Conservation (phyloP, 2,329 filamentous ascomycete species). For the Xylariaceae sp. region DNA sequence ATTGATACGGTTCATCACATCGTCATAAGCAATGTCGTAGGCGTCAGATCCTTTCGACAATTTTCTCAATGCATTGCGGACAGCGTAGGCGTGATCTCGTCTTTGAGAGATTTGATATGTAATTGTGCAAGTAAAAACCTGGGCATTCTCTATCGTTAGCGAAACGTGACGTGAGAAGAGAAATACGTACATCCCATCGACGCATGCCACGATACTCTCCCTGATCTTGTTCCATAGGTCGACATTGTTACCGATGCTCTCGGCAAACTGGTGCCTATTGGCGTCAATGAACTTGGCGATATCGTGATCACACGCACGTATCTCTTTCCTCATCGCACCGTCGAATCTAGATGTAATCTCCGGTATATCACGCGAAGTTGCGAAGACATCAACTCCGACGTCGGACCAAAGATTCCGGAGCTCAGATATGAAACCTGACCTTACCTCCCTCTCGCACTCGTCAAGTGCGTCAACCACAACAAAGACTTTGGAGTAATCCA, state of each 20-base stretch:
- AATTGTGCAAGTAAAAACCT: slow-evolving; percentile 40
- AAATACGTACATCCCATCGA: slow-evolving; percentile 32
- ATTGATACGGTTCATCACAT: slow-evolving; percentile 40
- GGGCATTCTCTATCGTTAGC: slow-evolving; percentile 7
- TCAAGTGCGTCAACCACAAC: slow-evolving; percentile 24
- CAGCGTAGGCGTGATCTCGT: slow-evolving; percentile 28
- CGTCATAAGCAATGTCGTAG: slow-evolving; percentile 38
- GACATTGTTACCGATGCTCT: slow-evolving; percentile 12
- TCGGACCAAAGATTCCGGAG: slow-evolving; percentile 15
- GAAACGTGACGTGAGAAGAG: neutral
- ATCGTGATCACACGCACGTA: slow-evolving; percentile 32
- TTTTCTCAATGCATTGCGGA: slow-evolving; percentile 30
- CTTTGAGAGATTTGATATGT: slow-evolving; percentile 32
- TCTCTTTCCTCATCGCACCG: slow-evolving; percentile 20
- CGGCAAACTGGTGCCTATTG: slow-evolving; percentile 21
- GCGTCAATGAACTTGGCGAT: slow-evolving; percentile 31
- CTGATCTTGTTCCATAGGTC: slow-evolving; percentile 22
- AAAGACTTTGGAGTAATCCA: slow-evolving; percentile 22
- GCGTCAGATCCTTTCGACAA: slow-evolving; percentile 30
- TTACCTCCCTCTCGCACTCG: slow-evolving; percentile 14
- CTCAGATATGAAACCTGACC: slow-evolving; percentile 9
- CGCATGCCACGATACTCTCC: slow-evolving; percentile 20
- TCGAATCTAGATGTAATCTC: slow-evolving; percentile 19
- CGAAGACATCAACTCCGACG: slow-evolving; percentile 22
- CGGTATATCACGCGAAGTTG: slow-evolving; percentile 23